Base-by-base conservation (phyloP, 208 protist genomes). In the Porcisia hertigi region DNA sequence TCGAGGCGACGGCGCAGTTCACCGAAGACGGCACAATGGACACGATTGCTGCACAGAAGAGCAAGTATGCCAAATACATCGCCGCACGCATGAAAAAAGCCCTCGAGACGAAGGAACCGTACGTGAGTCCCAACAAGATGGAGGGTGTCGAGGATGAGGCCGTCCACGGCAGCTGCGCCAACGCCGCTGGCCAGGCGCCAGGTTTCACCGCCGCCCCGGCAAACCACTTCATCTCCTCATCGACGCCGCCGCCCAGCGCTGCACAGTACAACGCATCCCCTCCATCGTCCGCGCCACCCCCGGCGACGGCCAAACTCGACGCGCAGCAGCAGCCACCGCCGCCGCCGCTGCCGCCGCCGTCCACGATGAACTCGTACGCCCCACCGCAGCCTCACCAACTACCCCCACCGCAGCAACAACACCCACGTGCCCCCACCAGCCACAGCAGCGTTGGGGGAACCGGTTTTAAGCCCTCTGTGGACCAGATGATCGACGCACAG, bases 1-100 rank as follows among this genome's bases (percentile, higher is more conserved):
- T 96, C 69, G 90, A 94, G 69, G 92, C 92, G 11, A 96, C 92
- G 67, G 87, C 52, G 73, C 90, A 94, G 80, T 96, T 95, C 73
- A 94, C 82, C 25, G 79, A 87, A 20, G 81, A 89, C 59, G 89
- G 87, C 18, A 8, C 76, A 65, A 75, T 95, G 73, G 88, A 96
- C 69, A 57, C 69, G 34, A 86, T 94, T 39, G 87, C 90, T 11
- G 80, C 77, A 34, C 80, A 94, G 69, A 93, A 93, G 76, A 88
- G 84, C 45, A 87, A 88, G 63, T 96, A 96, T 59, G 92, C 92
- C 1, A 92, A 94, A 62, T 94, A 92, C 77, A 92, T 87, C 55
- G 90, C 90, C 11, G 69, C 86, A 5, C 76, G 79, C 47, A 94
- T 96, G 86, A 94, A 94, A 71, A 92, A 92, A 65, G 81, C 87